Base-by-base conservation (phyloP, 75 land plant genomes). In the Cryptomeria japonica region DNA sequence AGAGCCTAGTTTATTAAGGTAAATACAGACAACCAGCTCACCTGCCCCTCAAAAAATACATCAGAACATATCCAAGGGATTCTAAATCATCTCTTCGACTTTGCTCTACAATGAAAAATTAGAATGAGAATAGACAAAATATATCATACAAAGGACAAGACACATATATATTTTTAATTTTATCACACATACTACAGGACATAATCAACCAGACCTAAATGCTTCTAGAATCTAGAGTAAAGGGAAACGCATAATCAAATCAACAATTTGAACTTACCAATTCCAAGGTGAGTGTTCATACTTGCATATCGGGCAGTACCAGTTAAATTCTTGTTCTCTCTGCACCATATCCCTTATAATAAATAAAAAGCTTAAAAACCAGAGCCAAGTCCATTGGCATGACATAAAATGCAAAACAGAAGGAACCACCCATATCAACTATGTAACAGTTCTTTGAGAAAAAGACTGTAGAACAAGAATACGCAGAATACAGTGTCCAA, bases 271-370 rank as follows among this genome's bases (percentile, higher is more conserved):
- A 36, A 88, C 93, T 84, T 92, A 97, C 98, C 99, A 87, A 97
- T 95, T 51, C 99, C 99, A 87, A 95, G 95, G 83, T 97, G 99
- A 46, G 99, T 94, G 84, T 97, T 97, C 91, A 95, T 90, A 89
- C 99, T 97, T 19, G 99, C 99, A 91, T 97, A 97, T 90, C 99
- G 94, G 32, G 99, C 99, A 78, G 99, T 97, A 0, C 99, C 99
- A 80, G 97, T 97, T 90, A 97, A 88, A 78, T 96, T 96, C 86
- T 96, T 97, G 85, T 96, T 96, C 88, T 95, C 95, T 88, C 97
- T 96, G 90, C 88, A 87, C 13, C 42, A 73, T 19, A 83, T 70
- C 11, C n/a, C 56, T 51, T 34, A 55, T 38, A 32, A 22, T 56
- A 56, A 49, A 55, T 56, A 53, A 18, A 56, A 28, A 15, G n/a